A percentile compares a stretch with the other conserved stretches of the same genome.
Conservation (phyloP, 139 green algal species). For the Tetraselmis chui region DNA sequence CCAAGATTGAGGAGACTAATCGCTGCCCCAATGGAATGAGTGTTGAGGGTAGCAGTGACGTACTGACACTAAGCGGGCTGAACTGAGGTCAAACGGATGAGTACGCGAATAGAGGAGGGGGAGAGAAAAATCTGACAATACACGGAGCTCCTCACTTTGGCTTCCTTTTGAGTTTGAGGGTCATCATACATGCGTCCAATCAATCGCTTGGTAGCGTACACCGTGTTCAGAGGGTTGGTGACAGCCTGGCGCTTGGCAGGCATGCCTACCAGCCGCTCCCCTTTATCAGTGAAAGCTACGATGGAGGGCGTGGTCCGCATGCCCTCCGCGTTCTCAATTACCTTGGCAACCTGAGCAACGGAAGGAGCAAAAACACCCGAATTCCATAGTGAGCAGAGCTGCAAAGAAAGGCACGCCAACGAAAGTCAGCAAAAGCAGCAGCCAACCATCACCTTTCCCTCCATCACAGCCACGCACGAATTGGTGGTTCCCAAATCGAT, state of each 20-base stretch:
- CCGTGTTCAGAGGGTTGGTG: conserved; percentile 94
- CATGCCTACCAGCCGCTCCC: conserved; percentile 86
- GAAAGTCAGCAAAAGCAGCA: neutral
- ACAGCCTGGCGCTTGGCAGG: conserved; percentile 95
- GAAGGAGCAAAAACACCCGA: conserved; percentile 36
- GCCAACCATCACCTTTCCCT: conserved; percentile 78
- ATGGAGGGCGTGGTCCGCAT: conserved; percentile 93
- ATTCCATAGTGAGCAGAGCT: neutral
- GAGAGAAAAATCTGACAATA: no score
- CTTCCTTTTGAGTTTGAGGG: conserved; percentile 85
- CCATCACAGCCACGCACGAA: conserved; percentile 98
- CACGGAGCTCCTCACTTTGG: conserved; percentile 67
- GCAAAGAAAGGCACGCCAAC: neutral
- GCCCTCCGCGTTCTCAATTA: conserved; percentile 98
- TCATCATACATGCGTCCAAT: conserved; percentile 92
- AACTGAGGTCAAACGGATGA: no score
- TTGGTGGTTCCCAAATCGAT: conserved; percentile 99
- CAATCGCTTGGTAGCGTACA: conserved; percentile 96
- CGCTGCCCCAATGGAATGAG: no score
- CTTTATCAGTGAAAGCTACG: conserved; percentile 96
- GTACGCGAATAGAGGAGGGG: neutral
- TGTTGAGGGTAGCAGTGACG: no score
- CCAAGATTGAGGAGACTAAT: neutral
- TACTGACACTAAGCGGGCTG: no score
- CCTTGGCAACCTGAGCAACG: conserved; percentile 60